Conservation (phyloP, 768 basidiomycete genomes). For the Rhodocollybia butyracea region DNA sequence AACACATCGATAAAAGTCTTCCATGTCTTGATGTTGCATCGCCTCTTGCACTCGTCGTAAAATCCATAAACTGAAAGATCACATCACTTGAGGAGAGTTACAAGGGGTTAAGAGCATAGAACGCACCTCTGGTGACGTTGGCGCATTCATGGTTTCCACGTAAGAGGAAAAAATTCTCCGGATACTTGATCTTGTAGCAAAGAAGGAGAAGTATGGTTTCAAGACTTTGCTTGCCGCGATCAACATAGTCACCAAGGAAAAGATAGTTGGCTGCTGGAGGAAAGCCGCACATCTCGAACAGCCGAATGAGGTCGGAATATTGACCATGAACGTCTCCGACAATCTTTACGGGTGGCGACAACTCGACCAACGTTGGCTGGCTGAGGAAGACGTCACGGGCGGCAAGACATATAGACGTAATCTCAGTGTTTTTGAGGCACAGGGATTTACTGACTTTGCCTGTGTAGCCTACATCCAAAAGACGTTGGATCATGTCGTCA, state of each 20-base stretch:
- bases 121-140: constrained; percentile 94
- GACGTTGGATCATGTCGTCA: constrained; percentile 96
- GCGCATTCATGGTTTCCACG: constrained; percentile 99
- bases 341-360: constrained; percentile 98
- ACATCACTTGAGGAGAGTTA: constrained; percentile 12
- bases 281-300: constrained; percentile 99
- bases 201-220: constrained; percentile 96
- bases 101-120: constrained; percentile 3
- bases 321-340: constrained; percentile 99
- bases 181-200: constrained; percentile 99
- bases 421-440: constrained; percentile 95
- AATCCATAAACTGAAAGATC: constrained; percentile 92
- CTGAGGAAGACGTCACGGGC: constrained; percentile 94
- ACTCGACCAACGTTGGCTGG: constrained; percentile 95
- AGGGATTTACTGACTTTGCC: constrained; percentile 97
- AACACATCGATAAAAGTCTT: constrained; percentile 99
- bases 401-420: constrained; percentile 89
- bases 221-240: constrained; percentile 96
- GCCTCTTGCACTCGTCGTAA: constrained; percentile 99
- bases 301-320: constrained; percentile 95
- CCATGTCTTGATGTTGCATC: constrained; percentile 99
- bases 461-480: constrained; percentile 95
- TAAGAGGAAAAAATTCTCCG: constrained; percentile 98
- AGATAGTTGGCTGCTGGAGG: constrained; percentile 97
- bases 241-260: constrained; percentile 98